Evolutionary conservation across 2,329 filamentous ascomycete species (phyloP), one percentile per base, ranked within the genome.

Genomic region (Grosmannia clavigera): DNA sequence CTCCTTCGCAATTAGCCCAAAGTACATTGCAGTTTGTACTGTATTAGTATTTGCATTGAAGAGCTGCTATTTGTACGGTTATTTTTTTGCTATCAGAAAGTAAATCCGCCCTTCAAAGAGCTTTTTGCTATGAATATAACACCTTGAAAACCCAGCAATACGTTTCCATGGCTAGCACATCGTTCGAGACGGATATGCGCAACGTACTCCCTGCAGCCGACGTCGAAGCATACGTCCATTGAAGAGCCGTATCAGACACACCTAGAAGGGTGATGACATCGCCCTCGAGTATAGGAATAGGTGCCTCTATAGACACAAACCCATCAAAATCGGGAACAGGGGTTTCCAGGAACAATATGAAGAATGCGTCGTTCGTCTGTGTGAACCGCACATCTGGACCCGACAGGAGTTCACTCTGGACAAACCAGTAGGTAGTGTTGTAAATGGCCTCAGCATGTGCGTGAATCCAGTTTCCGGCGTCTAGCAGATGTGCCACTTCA

Each of bases 401-500:
- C 25, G 33, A 40, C 40, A 56, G 22, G 4, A 58, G n/a, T 57
- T 60, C 62, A 12, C 58, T 60, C 12, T 70, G 70, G 4, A 78
- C 68, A 62, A 76, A 75, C 76, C 77, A 80, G 64, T 78, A 79
- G 1, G 75, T 81, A 5, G 81, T 83, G 60, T 80, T 78, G 66
- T 78, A 83, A 25, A 84, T 75, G 2, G 79, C 79, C 66, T 83
- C 80, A 2, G 61, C 75, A 65, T 84, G 80, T 0, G 64, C 65
- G 35, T 74, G 73, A 59, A 84, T 81, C 81, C 81, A 84, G 1
- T 57, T 63, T 0, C 81, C 82, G 0, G 80, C 81, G 50, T 74
- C 73, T 0, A 75, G 71, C 19, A 85, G 68, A 63, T 77, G 74
- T 0, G 71, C 67, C 40, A 74, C 68, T 67, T 81, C 79, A 2